Percentiles rank a stretch among this genome's conserved stretches.
Evolutionary conservation across 176 grass and related monocot genomes (phyloP).

Genomic region (Triticum dicoccoides): DNA sequence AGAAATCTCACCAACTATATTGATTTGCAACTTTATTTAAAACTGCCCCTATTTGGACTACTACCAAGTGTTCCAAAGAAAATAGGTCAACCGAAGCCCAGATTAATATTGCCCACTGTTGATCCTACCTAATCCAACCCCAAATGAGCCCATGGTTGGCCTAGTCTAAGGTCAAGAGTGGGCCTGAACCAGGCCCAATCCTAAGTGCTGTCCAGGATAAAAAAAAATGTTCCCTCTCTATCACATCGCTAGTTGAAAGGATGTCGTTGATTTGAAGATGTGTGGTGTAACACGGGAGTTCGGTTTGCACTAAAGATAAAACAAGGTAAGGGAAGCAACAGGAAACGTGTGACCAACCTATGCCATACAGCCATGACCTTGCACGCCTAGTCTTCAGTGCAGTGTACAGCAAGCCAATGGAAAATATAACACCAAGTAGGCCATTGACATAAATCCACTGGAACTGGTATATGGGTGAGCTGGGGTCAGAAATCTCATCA

Average conservation of each 20-base stretch:
- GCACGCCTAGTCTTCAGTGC: constrained; percentile 61
- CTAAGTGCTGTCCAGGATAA: background rate
- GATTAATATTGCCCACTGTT: background rate
- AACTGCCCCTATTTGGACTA: background rate
- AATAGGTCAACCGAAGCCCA: background rate
- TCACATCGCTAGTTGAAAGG: background rate
- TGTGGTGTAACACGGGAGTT: background rate
- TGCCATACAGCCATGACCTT: constrained; percentile 68
- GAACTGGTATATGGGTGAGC: constrained; percentile 45
- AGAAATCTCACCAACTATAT: too few species aligned
- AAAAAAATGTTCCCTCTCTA: background rate
- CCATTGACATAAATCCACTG: constrained; percentile 88
- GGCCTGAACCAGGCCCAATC: background rate
- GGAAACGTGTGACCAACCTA: constrained; percentile 47
- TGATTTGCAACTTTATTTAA: too few species aligned
- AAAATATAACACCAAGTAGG: constrained; percentile 73
- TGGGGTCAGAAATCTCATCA: constrained; percentile 30
- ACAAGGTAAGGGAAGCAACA: background rate
- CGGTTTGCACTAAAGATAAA: background rate
- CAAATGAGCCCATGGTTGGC: background rate
- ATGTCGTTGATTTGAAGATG: background rate
- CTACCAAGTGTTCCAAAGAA: background rate
- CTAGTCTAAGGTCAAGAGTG: background rate
- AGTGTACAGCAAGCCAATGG: constrained; percentile 72
- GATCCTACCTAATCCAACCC: background rate